Evolutionary conservation across 2,329 filamentous ascomycete genomes (phyloP), one percentile per base, ranked within the genome.

Genomic region (Alternaria infectoria): DNA sequence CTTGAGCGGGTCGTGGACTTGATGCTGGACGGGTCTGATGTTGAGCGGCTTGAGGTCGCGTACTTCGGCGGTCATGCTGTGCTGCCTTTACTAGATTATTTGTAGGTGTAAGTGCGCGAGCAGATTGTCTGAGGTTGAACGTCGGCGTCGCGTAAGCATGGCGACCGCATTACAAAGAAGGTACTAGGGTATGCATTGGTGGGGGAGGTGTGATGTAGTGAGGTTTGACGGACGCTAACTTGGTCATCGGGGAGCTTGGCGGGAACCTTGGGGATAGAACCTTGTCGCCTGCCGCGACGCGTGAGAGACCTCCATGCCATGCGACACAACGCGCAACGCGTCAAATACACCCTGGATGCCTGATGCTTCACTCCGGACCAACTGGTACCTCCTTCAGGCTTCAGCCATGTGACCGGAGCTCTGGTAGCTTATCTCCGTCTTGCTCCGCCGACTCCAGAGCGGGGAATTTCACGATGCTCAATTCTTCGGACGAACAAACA

Each of bases 41-140:
- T 71, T 66, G 25, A 77, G 69, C 9, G 74, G 73, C 49, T 72
- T 72, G 13, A 78, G 67, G 36, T 76, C 64, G 40, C 57, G 59
- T 44, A 77, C 70, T 43, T 69, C 32, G 30, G 61, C 62, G 30
- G 73, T 64, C 74, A 78, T 77, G 40, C 19, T 68, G 57, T 43
- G 54, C 50, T 63, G 52, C 43, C 28, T 32, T 52, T 23, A 40
- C 30, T n/a, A 25, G 30, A 21, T 52, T 28, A 6, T 52, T 13
- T n/a, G 28, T 57, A 21, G 51, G 28, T 25, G 45, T 61, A 51
- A 62, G 40, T 55, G 40, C 46, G 17, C 19, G 28, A 58, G 65
- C 58, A 64, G 64, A 62, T 65, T 58, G 50, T 67, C 28, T 64
- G 49, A 25, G 23, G 46, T 21, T 32, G 23, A 50, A 59, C 45